A percentile compares a stretch with the other conserved stretches of the same genome.
Evolutionary conservation across 306 rosid species (phyloP).

Genomic region (Calophaca sinica): DNA sequence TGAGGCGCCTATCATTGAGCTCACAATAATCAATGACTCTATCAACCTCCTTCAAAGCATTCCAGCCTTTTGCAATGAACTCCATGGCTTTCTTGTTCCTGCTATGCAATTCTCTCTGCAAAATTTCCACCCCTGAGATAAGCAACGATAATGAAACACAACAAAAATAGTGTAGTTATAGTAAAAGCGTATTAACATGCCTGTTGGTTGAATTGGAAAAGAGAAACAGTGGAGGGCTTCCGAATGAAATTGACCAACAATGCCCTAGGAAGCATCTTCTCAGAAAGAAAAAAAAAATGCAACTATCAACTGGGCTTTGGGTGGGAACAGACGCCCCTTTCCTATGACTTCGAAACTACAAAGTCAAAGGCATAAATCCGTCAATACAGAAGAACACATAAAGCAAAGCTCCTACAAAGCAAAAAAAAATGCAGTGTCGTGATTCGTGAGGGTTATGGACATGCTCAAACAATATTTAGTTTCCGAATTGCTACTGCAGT

Average conservation of each 20-base stretch:
- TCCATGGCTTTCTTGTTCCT: slow-evolving; percentile 92
- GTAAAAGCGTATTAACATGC: slow-evolving; percentile 34
- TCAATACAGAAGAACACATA: not conserved
- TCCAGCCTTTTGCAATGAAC: slow-evolving; percentile 87
- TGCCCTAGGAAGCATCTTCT: slow-evolving; percentile 55
- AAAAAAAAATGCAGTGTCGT: no score
- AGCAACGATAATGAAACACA: slow-evolving; percentile 10
- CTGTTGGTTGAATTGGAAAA: slow-evolving; percentile 66
- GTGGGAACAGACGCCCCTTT: not conserved
- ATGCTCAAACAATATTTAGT: no score
- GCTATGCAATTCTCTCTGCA: slow-evolving; percentile 75
- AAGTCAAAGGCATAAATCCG: not conserved
- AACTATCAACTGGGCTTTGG: slow-evolving; percentile 7
- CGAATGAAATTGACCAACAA: slow-evolving; percentile 46
- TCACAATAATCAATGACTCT: slow-evolving; percentile 87
- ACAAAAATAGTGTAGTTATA: not conserved
- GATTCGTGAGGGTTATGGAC: not conserved
- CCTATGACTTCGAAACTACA: slow-evolving; percentile 7
- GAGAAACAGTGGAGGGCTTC: slow-evolving; percentile 38
- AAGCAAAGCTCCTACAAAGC: no score
- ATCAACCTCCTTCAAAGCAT: slow-evolving; percentile 88
- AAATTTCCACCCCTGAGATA: not conserved
- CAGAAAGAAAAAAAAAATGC: not conserved
- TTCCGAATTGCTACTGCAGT: no score
- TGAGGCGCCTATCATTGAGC: slow-evolving; percentile 78